phyloP scores from a whole-genome alignment of 768 basidiomycete genomes.

The Clitopilus hobsonii region DNA sequence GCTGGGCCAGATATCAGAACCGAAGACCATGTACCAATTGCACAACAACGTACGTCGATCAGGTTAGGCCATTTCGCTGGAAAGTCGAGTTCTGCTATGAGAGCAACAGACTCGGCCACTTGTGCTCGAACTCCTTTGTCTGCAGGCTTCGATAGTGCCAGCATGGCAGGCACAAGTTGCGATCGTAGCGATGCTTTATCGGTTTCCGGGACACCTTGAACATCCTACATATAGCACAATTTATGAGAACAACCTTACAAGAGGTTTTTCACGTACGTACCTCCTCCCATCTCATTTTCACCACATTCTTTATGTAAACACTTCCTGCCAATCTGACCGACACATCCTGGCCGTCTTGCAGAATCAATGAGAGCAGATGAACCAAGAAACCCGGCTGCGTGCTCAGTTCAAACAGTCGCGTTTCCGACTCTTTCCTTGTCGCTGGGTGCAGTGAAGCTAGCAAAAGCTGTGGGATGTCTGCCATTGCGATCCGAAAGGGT shows the following conservation, averaged over 20 bases:
- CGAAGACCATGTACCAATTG: neutral
- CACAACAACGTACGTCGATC: slow-evolving; percentile 64
- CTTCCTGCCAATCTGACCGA: slow-evolving; percentile 78
- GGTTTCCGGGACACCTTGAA: slow-evolving; percentile 58
- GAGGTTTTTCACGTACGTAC: slow-evolving; percentile 34
- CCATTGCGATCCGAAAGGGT: slow-evolving; percentile 34
- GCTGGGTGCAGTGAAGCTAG: slow-evolving; percentile 65
- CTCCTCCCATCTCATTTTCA: slow-evolving; percentile 87
- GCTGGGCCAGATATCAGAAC: slow-evolving; percentile 39
- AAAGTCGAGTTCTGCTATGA: slow-evolving; percentile 91
- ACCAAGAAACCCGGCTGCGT: slow-evolving; percentile 73
- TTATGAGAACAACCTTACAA: neutral
- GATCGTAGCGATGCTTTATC: slow-evolving; percentile 73
- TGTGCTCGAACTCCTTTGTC: slow-evolving; percentile 78
- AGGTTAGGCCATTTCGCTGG: slow-evolving; percentile 85
- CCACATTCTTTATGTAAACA: slow-evolving; percentile 89
- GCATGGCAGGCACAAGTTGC: slow-evolving; percentile 89
- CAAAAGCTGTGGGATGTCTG: slow-evolving; percentile 66
- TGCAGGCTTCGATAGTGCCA: slow-evolving; percentile 66
- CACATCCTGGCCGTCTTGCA: slow-evolving; percentile 62
- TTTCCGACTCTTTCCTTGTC: slow-evolving; percentile 78
- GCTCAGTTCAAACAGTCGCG: slow-evolving; percentile 63
- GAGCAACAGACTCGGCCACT: slow-evolving; percentile 88
- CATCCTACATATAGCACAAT: slow-evolving; percentile 45
- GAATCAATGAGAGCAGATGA: slow-evolving; percentile 73